phyloP scores from a whole-genome alignment of 2,329 filamentous ascomycete species.

The Stagonosporopsis cucurbitacearum region DNA sequence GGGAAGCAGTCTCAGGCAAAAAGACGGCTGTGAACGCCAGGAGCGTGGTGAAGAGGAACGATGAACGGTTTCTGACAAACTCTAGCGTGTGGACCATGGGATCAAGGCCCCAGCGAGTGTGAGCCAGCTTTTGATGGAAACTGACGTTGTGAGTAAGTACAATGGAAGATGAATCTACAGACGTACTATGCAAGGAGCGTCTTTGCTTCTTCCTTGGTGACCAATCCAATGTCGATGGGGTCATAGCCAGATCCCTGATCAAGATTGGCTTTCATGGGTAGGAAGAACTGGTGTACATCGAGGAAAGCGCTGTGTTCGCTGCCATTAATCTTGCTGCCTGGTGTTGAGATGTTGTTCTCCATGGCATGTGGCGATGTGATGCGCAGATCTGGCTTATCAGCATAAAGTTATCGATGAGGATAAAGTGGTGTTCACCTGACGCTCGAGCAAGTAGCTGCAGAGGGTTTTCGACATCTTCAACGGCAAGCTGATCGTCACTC shows the following conservation, averaged over 20 bases:
- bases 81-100: constrained; percentile 68
- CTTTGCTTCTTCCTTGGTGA: constrained; percentile 69
- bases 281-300: constrained; percentile 70
- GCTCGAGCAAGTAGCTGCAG: constrained; percentile 75
- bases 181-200: constrained; percentile 69
- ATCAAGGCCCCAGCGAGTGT: constrained; percentile 77
- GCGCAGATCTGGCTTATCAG: constrained; percentile 59
- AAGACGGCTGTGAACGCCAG: constrained; percentile 73
- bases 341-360: constrained; percentile 36
- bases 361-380: constrained; percentile 51
- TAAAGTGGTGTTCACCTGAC: constrained; percentile 49
- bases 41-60: constrained; percentile 75
- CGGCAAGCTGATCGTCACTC: constrained; percentile 56
- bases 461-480: constrained; percentile 76
- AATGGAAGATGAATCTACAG: not conserved
- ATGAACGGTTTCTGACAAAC: constrained; percentile 71
- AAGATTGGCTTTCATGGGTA: constrained; percentile 66
- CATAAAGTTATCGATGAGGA: not conserved
- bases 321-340: constrained; percentile 34
- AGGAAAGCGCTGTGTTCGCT: constrained; percentile 51
- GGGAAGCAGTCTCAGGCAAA: constrained; percentile 65
- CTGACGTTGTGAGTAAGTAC: constrained; percentile 46
- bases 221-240: constrained; percentile 72
- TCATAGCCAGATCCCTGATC: constrained; percentile 71
- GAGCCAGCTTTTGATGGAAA: constrained; percentile 72